Base-by-base conservation (phyloP, 495 filamentous ascomycete genomes). In the Apodospora peruviana region DNA sequence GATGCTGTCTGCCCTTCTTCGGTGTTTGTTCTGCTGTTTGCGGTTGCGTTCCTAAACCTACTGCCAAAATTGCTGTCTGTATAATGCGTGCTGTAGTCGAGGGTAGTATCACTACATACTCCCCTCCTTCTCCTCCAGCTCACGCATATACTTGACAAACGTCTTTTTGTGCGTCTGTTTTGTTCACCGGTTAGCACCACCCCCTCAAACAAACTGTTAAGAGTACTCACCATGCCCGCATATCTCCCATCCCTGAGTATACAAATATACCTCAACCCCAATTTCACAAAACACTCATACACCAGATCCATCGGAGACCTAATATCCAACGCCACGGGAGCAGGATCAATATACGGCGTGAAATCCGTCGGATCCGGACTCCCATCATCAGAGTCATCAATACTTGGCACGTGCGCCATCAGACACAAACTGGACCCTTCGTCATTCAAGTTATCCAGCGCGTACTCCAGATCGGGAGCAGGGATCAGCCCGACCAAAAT, bases 251-350 rank as follows among this genome's bases (percentile, higher is more conserved):
- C 81, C 34, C 73, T 78, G 20, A 95, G 66, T 17, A 95, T 90
- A 67, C 93, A 97, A 37, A 98, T 83, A 66, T 96, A 97, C 47
- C 93, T 75, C 51, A 98, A 64, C 1, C 93, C 93, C 16, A 98
- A 71, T 66, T 98, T 98, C 37, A 88, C 88, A 69, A 97, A 98
- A 57, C 89, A 95, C 62, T 98, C 91, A 55, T 95, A 96, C 34
- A 96, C 93, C 43, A 97, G 64, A 64, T 98, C 91, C 76, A 98
- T 93, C 2, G 93, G 90, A 1, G 85, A 91, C 58, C 85, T 80
- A 23, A 94, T 84, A 61, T 97, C 93, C 20, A 98, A 72, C 5
- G 91, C 81, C 14, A 98, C 74, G 1, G 93, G 93, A 19, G 91
- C 86, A 2, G 88, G 88, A 66, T 98, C 93, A 67, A 98, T 95